Base-by-base conservation (phyloP, 495 filamentous ascomycete genomes). In the Schizothecium vesticola region DNA sequence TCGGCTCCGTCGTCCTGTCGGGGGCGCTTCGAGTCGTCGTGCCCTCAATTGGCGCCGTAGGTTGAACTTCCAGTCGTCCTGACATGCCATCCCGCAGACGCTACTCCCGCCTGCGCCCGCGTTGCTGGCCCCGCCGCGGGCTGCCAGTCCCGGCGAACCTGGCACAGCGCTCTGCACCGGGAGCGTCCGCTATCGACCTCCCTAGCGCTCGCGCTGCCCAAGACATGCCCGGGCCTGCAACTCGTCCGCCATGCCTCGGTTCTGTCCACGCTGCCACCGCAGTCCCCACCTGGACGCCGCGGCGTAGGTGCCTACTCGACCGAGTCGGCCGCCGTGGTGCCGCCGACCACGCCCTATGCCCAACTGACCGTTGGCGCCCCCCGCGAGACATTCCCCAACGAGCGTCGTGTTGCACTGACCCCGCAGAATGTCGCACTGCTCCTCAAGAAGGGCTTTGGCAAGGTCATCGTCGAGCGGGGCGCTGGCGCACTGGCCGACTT, bases 391-490 rank as follows among this genome's bases (percentile, higher is more conserved):
- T 90, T 83, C 72, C 83, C 85, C 12, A 85, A 89, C 66, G 91
- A 94, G 78, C 87, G 88, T 24, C 90, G 91, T 26, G 91, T 94
- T 22, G 91, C 91, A 19, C 82, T 94, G 31, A 92, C 90, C 1
- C 91, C 91, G 8, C 88, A 90, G 69, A 94, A 93, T 82, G 90
- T 91, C 22, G 83, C 86, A 1, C 78, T 93, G 25, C 78, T 94
- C 3, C 83, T 90, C 67, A 93, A 93, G 79, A 94, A 93, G 74
- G 91, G 91, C 43, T 92, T 91, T 74, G 81, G 82, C 43, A 87
- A 87, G 56, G 87, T 94, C 12, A 75, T 94, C 6, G 84, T 94
- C 16, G 90, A 94, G 73, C 86, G 85, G 22, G 90, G 89, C 16
- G 91, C 91, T 13, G 91, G 91, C n/a, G 81, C 85, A 57, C 82